Percentiles rank a stretch among this genome's conserved stretches.
phyloP scores from a whole-genome alignment of 768 basidiomycete species.

The Trametes cubensis region DNA sequence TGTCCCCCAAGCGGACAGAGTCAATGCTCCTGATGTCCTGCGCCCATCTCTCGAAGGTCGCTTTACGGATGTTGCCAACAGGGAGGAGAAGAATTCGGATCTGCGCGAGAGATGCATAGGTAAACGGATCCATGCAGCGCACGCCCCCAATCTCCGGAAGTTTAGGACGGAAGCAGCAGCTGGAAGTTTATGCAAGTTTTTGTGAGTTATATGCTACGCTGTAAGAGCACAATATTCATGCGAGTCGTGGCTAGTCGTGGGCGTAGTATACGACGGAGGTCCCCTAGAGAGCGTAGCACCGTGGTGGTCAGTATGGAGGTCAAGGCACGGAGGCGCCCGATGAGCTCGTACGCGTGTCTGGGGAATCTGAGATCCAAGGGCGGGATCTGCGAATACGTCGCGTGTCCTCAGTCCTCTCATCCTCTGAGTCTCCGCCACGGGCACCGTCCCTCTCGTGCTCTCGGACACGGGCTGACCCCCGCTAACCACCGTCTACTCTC shows the following conservation, averaged over 20 bases:
- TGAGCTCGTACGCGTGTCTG: neutral
- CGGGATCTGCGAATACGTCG: slow-evolving; percentile 15
- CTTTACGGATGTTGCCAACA: slow-evolving; percentile 70
- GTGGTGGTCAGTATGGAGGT: neutral
- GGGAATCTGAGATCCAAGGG: slow-evolving; percentile 14
- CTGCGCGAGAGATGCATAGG: slow-evolving; percentile 84
- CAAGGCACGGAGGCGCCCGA: slow-evolving; percentile 7
- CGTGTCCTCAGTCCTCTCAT: neutral
- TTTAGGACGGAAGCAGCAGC: neutral
- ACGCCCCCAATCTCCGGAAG: neutral
- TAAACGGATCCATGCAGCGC: slow-evolving; percentile 61
- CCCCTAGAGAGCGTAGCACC: neutral
- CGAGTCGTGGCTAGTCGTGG: neutral
- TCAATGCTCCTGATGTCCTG: slow-evolving; percentile 74
- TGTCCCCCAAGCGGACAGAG: slow-evolving; percentile 76
- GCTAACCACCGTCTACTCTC: neutral
- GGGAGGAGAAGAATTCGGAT: slow-evolving; percentile 85
- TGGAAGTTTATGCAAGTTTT: neutral
- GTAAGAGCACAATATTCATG: neutral
- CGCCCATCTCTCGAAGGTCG: slow-evolving; percentile 75
- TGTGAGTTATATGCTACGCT: neutral
- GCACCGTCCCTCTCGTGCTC: neutral
- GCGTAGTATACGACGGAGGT: neutral
- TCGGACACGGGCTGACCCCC: neutral
- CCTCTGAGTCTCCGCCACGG: neutral